phyloP scores from a whole-genome alignment of 2,329 filamentous ascomycete genomes.

The Trichoderma koningii region DNA sequence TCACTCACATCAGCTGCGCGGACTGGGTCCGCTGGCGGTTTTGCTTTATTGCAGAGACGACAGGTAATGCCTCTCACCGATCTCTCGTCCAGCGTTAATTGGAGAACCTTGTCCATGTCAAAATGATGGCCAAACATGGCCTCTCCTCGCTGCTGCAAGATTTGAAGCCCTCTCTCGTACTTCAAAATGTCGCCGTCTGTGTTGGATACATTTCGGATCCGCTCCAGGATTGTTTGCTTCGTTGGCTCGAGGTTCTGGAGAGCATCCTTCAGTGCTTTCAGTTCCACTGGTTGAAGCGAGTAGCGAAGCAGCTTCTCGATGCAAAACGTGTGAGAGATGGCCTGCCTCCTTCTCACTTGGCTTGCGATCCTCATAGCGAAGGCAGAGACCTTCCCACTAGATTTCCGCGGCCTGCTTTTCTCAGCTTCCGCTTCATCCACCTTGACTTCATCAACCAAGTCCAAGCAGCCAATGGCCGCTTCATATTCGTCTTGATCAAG shows the following conservation, averaged over 20 bases:
- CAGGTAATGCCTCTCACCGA: constrained; percentile 12
- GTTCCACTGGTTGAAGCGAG: rapidly evolving
- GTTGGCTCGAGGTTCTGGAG: neutral
- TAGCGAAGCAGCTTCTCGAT: constrained; percentile 35
- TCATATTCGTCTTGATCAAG: neutral
- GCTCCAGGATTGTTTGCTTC: neutral
- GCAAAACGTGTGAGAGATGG: constrained; percentile 36
- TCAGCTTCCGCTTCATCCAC: neutral
- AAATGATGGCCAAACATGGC: constrained; percentile 31
- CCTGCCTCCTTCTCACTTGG: constrained; percentile 30
- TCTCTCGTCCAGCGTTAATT: constrained; percentile 28
- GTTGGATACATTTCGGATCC: neutral
- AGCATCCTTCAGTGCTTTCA: constrained; percentile 6
- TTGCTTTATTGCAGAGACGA: constrained; percentile 13
- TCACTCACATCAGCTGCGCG: constrained; percentile 24
- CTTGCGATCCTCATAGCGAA: neutral
- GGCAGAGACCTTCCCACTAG: too few relatives aligned
- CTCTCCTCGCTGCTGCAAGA: constrained; percentile 4
- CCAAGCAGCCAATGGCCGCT: neutral
- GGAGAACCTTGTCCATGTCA: constrained; percentile 30
- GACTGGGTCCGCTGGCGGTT: neutral
- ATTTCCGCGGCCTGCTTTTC: neutral
- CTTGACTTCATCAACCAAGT: neutral
- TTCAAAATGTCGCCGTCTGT: constrained; percentile 19
- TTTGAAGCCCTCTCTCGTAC: constrained; percentile 29